Evolutionary conservation across 2,329 filamentous ascomycete genomes (phyloP).

Genomic region (Aspergillus fischeri): DNA sequence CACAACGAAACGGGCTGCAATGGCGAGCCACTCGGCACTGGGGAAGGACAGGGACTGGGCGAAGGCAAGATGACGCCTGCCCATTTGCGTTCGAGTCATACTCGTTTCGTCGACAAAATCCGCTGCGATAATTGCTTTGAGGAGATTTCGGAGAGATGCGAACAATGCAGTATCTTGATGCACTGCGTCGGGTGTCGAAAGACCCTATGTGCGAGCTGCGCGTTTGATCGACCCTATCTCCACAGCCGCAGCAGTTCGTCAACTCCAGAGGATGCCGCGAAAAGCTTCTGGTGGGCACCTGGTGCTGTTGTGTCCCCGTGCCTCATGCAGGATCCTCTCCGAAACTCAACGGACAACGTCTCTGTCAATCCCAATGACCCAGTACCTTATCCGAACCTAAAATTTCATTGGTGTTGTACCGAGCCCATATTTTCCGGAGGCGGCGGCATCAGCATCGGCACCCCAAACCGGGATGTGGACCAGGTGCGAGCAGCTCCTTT

Average conservation of each 20-base stretch:
- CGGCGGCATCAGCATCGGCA: slow-evolving; percentile 55
- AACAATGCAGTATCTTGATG: slow-evolving; percentile 59
- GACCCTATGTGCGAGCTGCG: slow-evolving; percentile 57
- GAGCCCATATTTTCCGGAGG: slow-evolving; percentile 58
- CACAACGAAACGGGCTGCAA: slow-evolving; percentile 51
- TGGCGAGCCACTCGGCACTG: slow-evolving; percentile 53
- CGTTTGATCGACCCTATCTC: slow-evolving; percentile 52
- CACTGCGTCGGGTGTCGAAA: slow-evolving; percentile 59
- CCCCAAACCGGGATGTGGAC: slow-evolving; percentile 52
- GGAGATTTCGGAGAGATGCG: slow-evolving; percentile 52
- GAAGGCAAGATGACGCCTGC: slow-evolving; percentile 54
- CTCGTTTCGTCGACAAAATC: slow-evolving; percentile 49
- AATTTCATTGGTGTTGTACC: slow-evolving; percentile 58
- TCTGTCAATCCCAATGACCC: slow-evolving; percentile 33
- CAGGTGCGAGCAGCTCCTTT: slow-evolving; percentile 55
- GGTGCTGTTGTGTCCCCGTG: slow-evolving; percentile 53
- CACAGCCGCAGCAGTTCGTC: slow-evolving; percentile 18
- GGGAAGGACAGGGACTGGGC: slow-evolving; percentile 39
- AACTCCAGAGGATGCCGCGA: slow-evolving; percentile 13
- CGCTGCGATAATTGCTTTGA: slow-evolving; percentile 54
- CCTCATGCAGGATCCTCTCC: slow-evolving; percentile 52
- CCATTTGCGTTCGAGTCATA: slow-evolving; percentile 53
- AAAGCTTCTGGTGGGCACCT: slow-evolving; percentile 57
- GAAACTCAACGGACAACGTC: slow-evolving; percentile 25
- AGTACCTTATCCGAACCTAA: slow-evolving; percentile 46